Percentiles rank a stretch among this genome's conserved stretches.
Conservation (phyloP, 352 stramenopile species). For the Hyaloperonospora arabidopsidis region DNA sequence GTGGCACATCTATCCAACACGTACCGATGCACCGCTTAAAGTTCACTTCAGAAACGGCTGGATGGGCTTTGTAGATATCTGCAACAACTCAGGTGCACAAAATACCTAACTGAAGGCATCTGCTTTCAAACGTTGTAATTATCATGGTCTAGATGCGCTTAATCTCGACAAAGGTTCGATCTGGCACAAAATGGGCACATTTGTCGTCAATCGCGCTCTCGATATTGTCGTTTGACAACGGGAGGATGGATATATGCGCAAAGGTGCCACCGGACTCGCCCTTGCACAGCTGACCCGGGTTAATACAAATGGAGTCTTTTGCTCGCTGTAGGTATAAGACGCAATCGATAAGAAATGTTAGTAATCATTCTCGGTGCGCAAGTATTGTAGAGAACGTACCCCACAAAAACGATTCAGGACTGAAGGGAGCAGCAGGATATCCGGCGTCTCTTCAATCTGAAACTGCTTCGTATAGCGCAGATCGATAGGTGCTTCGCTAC, state of each 20-base stretch:
- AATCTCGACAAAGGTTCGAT: slow-evolving; percentile 89
- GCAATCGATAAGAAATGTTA: slow-evolving; percentile 8
- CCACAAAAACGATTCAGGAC: slow-evolving; percentile 88
- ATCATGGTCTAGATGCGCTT: slow-evolving; percentile 71
- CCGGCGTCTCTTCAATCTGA: slow-evolving; percentile 87
- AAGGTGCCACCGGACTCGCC: slow-evolving; percentile 91
- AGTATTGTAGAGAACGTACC: slow-evolving; percentile 31
- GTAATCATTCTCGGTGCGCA: not conserved
- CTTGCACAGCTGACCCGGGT: slow-evolving; percentile 91
- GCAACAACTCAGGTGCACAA: too few species aligned
- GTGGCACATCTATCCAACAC: too few species aligned
- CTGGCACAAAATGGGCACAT: slow-evolving; percentile 60
- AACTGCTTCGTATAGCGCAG: slow-evolving; percentile 88
- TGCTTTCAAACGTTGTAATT: not conserved
- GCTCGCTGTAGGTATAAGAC: slow-evolving; percentile 51
- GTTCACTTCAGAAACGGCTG: too few species aligned
- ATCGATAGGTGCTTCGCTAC: slow-evolving; percentile 82
- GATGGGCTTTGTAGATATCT: too few species aligned
- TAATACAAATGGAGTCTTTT: slow-evolving; percentile 90
- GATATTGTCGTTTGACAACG: slow-evolving; percentile 78
- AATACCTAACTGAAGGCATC: too few species aligned
- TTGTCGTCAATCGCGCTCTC: slow-evolving; percentile 35
- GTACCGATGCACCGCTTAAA: not conserved
- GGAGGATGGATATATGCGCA: slow-evolving; percentile 87
- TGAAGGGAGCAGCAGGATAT: slow-evolving; percentile 93